These are phyloP conservation scores for Pythium brassicae DNA, from an alignment of 352 stramenopile genomes.

Conservation along the genomic window DNA sequence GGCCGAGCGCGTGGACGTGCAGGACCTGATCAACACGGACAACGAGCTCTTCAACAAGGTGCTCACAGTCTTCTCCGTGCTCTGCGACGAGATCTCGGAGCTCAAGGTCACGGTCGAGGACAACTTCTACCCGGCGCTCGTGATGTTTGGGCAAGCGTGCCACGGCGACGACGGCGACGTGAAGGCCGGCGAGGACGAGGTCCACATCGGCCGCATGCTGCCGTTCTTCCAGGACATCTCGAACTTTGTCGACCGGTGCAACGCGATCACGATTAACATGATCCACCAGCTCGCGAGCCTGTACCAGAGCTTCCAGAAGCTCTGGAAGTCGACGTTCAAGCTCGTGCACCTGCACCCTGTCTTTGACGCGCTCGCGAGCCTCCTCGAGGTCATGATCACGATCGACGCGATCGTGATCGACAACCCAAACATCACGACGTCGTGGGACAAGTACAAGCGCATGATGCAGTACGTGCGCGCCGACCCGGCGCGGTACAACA, in stretches of 20 bases:
- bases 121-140: conserved; percentile 85
- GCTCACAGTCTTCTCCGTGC: conserved; percentile 83
- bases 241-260: conserved; percentile 89
- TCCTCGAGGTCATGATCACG: conserved; percentile 87
- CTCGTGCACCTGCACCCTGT: conserved; percentile 78
- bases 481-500: conserved; percentile 76
- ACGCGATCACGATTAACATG: conserved; percentile 87
- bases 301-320: conserved; percentile 83
- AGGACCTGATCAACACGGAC: conserved; percentile 86
- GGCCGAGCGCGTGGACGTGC: conserved; percentile 81
- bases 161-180: conserved; percentile 66
- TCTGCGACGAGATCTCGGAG: conserved; percentile 89
- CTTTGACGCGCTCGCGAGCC: conserved; percentile 69
- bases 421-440: conserved; percentile 81
- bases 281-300: conserved; percentile 87
- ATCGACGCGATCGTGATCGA: conserved; percentile 87
- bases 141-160: conserved; percentile 84
- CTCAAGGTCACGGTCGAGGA: conserved; percentile 88
- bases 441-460: conserved; percentile 90
- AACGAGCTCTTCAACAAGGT: conserved; percentile 90
- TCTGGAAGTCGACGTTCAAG: conserved; percentile 89
- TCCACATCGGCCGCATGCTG: conserved; percentile 83
- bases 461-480: conserved; percentile 90
- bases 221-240: conserved; percentile 88
- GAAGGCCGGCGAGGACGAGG: conserved; percentile 76